Percentiles rank a stretch among this genome's conserved stretches.
phyloP scores from a whole-genome alignment of 768 basidiomycete species.

The Russula virescens region DNA sequence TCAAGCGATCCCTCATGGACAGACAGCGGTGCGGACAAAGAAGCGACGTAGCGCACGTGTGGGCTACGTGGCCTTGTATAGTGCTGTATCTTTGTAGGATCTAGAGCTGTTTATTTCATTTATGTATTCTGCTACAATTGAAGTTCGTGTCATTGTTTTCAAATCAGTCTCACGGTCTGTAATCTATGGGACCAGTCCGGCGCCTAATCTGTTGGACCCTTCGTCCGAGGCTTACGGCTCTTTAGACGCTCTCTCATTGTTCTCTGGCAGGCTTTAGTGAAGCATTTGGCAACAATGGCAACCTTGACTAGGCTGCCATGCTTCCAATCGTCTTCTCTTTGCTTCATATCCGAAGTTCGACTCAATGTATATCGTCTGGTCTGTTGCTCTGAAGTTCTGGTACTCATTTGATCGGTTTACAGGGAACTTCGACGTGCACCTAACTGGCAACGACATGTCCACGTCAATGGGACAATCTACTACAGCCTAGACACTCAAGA shows the following conservation, averaged over 20 bases:
- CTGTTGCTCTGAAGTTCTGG: neutral
- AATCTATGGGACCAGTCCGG: neutral
- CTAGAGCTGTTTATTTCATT: conserved; percentile 16
- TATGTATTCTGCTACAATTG: neutral
- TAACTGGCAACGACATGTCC: conserved; percentile 3
- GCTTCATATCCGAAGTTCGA: neutral
- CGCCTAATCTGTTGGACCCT: neutral
- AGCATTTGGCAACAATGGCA: neutral
- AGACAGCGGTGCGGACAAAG: neutral
- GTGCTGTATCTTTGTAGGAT: conserved; percentile 23
- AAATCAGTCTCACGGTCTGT: neutral
- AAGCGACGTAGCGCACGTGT: conserved; percentile 1
- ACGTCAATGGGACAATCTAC: conserved; percentile 12
- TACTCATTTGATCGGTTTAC: no score
- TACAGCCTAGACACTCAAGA: neutral
- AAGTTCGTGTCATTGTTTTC: no score
- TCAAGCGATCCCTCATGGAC: neutral
- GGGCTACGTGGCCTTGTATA: neutral
- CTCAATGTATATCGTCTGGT: conserved; percentile 3
- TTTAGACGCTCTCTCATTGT: neutral
- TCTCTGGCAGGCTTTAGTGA: neutral
- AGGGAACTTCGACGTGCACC: neutral
- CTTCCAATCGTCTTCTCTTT: neutral
- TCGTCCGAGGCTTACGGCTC: neutral
- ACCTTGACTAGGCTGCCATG: neutral